These are phyloP conservation scores for Leptographium wingfieldii DNA, from an alignment of 2,329 filamentous ascomycete species.

Conservation along the genomic window DNA sequence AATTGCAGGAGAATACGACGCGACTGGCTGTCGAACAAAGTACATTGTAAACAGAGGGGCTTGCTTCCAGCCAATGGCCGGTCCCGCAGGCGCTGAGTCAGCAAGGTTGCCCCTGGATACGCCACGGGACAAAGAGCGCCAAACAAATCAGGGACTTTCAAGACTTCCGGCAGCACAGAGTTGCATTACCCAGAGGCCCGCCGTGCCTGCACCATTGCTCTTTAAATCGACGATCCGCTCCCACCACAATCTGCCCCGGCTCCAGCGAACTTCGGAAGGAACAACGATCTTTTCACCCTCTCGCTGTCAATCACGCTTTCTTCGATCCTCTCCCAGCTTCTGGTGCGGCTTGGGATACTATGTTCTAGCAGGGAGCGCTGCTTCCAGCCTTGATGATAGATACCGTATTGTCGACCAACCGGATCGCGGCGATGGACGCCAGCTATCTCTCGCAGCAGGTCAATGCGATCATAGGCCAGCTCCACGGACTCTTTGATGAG, in stretches of 20 bases:
- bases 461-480: constrained; percentile 80
- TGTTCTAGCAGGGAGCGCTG: constrained; percentile 8
- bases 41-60: neutral
- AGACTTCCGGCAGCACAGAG: neutral
- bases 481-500: constrained; percentile 92
- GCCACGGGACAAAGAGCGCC: neutral
- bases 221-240: neutral
- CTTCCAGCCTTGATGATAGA: constrained; percentile 5
- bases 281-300: neutral
- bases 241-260: neutral
- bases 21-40: neutral
- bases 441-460: constrained; percentile 91
- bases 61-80: neutral
- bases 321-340: neutral
- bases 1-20: too few relatives aligned
- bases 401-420: neutral
- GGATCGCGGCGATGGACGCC: constrained; percentile 59
- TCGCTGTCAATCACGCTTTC: neutral
- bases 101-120: neutral
- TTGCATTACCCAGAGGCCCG: neutral
- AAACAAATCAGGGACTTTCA: neutral
- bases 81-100: neutral
- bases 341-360: constrained; percentile 8
- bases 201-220: neutral
- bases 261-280: neutral